Percentiles rank a stretch among this genome's conserved stretches.
phyloP scores from a whole-genome alignment of 768 basidiomycete genomes.

The Lenzites betulinus region DNA sequence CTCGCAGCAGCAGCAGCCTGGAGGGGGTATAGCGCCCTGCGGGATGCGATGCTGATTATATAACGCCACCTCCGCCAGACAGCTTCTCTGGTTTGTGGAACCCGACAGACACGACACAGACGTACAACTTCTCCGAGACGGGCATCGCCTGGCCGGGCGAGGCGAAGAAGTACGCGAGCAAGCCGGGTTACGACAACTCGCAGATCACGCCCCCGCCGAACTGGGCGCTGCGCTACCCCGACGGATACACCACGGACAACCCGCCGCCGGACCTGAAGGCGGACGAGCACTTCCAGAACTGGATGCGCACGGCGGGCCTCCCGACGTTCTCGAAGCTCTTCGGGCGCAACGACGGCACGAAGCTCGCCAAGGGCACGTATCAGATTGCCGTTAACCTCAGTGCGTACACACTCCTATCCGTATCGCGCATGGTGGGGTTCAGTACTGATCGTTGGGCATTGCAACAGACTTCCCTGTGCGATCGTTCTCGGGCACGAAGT shows the following conservation, averaged over 20 bases:
- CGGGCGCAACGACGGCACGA: conserved; percentile 82
- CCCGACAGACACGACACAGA: conserved; percentile 41
- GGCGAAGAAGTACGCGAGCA: conserved; percentile 80
- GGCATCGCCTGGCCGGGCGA: conserved; percentile 98
- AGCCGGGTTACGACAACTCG: conserved; percentile 61
- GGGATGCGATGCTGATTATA: neutral
- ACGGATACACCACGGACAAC: conserved; percentile 64
- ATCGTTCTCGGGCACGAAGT: conserved; percentile 92
- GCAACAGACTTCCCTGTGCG: conserved; percentile 88
- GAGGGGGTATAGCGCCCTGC: too few species aligned
- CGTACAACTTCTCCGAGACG: conserved; percentile 72
- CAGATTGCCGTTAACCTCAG: conserved; percentile 78
- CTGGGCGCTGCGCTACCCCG: conserved; percentile 75
- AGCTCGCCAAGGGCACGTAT: conserved; percentile 74
- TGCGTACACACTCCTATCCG: conserved; percentile 42
- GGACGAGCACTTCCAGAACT: conserved; percentile 97
- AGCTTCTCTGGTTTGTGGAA: conserved; percentile 70
- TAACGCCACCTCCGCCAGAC: conserved; percentile 48
- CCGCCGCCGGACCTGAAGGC: conserved; percentile 70
- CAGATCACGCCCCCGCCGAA: conserved; percentile 91
- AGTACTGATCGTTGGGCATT: conserved; percentile 3
- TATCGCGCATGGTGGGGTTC: neutral
- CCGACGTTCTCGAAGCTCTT: conserved; percentile 97
- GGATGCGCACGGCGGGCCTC: conserved; percentile 98
- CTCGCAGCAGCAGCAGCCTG: neutral